Base-by-base conservation (phyloP, 176 grass and related monocot genomes). In the Lolium multiflorum region DNA sequence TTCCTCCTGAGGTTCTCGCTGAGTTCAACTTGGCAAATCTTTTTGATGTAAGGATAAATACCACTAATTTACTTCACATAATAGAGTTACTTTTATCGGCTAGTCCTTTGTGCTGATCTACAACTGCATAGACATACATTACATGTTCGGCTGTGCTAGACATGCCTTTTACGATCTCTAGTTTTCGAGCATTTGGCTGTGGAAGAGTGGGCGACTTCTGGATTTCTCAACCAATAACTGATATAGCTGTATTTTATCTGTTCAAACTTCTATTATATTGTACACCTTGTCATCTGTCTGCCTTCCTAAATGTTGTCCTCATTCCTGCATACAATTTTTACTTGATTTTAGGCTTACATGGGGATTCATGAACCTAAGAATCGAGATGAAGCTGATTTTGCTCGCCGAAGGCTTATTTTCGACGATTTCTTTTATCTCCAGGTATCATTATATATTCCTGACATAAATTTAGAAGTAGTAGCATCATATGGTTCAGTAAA, bases 351-450 rank as follows among this genome's bases (percentile, higher is more conserved):
- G 96, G 96, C 96, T 76, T 98, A 96, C 86, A 87, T 89, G 72
- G 93, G 96, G 59, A 98, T 98, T 82, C 96, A 98, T 69, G 84
- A 83, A 78, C 96, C 96, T 37, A 87, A 81, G 38, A 91, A 88
- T 87, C 77, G 87, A 91, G 84, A 88, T 95, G 93, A 95, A 87
- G 96, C 96, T 89, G 90, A 92, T 94, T 87, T 94, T 79, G 93
- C 93, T 89, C 93, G 96, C 13, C 94, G 90, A 89, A 94, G 96
- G 88, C 77, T 98, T 62, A 94, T 98, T 86, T 98, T 98, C 81
- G 96, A 98, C 68, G 96, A 98, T 63, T 98, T 98, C 85, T 98
- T 98, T 89, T 98, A 95, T 85, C 90, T 98, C 84, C 96, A 98
- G 93, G 96, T 98, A 91, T 77, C 65, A 68, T 44, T 83, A 50